A percentile compares a stretch with the other conserved stretches of the same genome.
These are phyloP conservation scores for Pelargonium fulgidum DNA, from an alignment of 441 rosid genomes.

Conservation along the genomic window DNA sequence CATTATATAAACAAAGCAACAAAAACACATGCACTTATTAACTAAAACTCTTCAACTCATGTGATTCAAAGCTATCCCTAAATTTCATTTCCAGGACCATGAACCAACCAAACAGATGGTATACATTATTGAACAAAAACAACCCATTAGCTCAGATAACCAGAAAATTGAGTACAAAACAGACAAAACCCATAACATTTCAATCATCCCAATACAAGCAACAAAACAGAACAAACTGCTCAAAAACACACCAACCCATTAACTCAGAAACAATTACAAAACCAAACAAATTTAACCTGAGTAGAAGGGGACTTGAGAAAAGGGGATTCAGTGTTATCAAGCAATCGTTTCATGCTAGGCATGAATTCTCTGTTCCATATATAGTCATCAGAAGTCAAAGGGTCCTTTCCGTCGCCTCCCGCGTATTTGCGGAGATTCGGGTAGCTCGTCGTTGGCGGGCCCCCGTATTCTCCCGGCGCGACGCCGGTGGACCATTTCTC, in stretches of 20 bases:
- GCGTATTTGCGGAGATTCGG: constrained; percentile 62
- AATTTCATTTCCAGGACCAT: no score
- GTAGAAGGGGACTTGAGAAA: constrained; percentile 29
- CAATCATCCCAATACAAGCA: not conserved
- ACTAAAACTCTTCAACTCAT: not conserved
- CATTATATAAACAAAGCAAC: not conserved
- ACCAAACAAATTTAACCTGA: constrained; percentile 30
- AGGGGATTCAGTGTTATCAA: constrained; percentile 38
- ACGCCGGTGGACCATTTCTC: constrained; percentile 79
- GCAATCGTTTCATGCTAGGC: constrained; percentile 59
- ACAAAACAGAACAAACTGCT: not conserved
- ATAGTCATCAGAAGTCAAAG: constrained; percentile 68
- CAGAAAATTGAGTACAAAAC: not conserved
- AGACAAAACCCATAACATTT: not conserved
- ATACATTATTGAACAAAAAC: not conserved
- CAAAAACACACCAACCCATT: constrained; percentile 5
- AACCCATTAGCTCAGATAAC: not conserved
- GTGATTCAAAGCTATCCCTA: not conserved
- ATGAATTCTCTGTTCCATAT: constrained; percentile 87
- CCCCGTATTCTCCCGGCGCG: constrained; percentile 85
- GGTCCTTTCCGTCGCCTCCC: constrained; percentile 80
- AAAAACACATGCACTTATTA: not conserved
- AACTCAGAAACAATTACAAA: not conserved
- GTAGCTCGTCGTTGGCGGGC: constrained; percentile 58
- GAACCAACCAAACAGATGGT: not conserved